A percentile compares a stretch with the other conserved stretches of the same genome.
Evolutionary conservation across 2,329 filamentous ascomycete species (phyloP).

Genomic region (Nemania sp.): DNA sequence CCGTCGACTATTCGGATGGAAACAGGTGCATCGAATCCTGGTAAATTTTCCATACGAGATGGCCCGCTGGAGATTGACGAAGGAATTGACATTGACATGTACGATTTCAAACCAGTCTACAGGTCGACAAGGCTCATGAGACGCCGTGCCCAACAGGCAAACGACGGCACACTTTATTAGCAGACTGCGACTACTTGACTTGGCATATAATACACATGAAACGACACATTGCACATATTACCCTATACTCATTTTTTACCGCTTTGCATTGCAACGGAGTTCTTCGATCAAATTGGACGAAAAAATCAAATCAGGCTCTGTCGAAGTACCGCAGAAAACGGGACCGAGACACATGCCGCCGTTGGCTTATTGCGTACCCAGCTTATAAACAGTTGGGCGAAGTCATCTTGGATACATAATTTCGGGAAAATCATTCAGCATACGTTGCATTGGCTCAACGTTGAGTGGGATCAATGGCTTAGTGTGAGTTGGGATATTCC

Average conservation of each 20-base stretch:
- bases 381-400: background rate
- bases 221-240: slow-evolving; percentile 16
- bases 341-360: background rate
- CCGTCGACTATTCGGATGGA: slow-evolving; percentile 58
- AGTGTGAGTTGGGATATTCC: background rate
- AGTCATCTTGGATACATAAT: background rate
- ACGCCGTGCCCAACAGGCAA: slow-evolving; percentile 23
- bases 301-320: slow-evolving; percentile 4
- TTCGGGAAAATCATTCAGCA: slow-evolving; percentile 13
- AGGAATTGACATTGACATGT: slow-evolving; percentile 40
- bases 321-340: background rate
- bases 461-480: background rate
- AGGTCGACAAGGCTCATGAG: slow-evolving; percentile 32
- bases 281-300: slow-evolving; percentile 26
- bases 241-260: slow-evolving; percentile 25
- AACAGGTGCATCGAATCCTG: slow-evolving; percentile 35
- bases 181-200: background rate
- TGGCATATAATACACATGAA: slow-evolving; percentile 9
- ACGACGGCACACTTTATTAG: background rate
- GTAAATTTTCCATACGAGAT: slow-evolving; percentile 28
- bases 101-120: slow-evolving; percentile 33
- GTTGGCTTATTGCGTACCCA: background rate
- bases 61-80: slow-evolving; percentile 36
- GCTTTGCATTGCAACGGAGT: slow-evolving; percentile 35
- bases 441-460: slow-evolving; percentile 17